Base-by-base conservation (phyloP, 1,139 yeast species). In the Debaryomyces sp. region DNA sequence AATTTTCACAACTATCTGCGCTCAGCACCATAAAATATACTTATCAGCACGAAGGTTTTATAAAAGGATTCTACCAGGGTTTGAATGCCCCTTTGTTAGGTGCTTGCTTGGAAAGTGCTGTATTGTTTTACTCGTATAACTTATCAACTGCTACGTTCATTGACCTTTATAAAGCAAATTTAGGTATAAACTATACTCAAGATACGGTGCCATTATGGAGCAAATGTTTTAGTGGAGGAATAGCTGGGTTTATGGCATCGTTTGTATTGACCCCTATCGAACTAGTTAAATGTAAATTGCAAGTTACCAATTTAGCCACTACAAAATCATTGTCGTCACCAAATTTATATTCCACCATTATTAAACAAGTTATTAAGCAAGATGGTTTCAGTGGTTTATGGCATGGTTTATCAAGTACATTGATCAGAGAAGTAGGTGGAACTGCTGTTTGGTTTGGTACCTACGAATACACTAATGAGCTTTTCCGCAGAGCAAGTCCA, bases 371-470 rank as follows among this genome's bases (percentile, higher is more conserved):
- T 0, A 57, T 80, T 23, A 58, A 57, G 10, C 65, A 69, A 3
- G 75, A 80, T 13, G 97, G 97, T 0, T 9, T 89, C 0, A 2
- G 50, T 10, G 80, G 81, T 2, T 62, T 76, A 36, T 92, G 97
- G 97, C 82, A 81, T 52, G 98, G 98, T 1, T 91, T 91, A 56
- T 73, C 84, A 0, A 86, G 96, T n/a, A 92, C 98, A 0, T 70
- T 90, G 48, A 55, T 89, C 2, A 78, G 98, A 59, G 98, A 92
- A 65, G 79, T 89, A 34, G 85, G 91, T 23, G 98, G 98, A 6
- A 89, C 97, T 1, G 89, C 96, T 4, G 84, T 94, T 3, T 92
- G 97, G 97, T 92, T 92, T 68, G 95, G 96, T 0, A 82, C 94
- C 30, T 90, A 90, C 63, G 97, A 90, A 62, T 70, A 76, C 44